Conservation (phyloP, 2,329 filamentous ascomycete genomes). For the Diplodia mutila region DNA sequence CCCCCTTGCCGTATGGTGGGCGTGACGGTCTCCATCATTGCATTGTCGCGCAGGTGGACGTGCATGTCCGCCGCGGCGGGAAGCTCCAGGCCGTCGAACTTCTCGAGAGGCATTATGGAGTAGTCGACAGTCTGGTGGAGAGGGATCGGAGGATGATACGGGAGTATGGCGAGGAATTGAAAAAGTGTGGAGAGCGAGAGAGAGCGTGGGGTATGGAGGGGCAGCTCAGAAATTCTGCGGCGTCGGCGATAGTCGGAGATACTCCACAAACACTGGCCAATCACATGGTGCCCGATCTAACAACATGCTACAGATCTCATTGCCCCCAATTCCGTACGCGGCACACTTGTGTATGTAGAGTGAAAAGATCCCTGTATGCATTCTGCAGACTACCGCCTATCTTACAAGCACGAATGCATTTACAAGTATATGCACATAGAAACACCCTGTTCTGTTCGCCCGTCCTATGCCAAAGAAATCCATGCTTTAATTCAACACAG, state of each 20-base stretch:
- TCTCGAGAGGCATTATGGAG: conserved; percentile 42
- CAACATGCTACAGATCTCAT: not conserved
- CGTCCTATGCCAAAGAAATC: no score
- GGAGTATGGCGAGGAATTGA: not conserved
- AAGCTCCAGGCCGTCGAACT: conserved; percentile 50
- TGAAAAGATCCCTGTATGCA: not conserved
- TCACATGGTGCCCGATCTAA: not conserved
- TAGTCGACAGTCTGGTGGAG: not conserved
- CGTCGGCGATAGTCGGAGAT: conserved; percentile 15
- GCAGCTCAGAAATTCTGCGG: conserved; percentile 14
- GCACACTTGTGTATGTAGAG: not conserved
- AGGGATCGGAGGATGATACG: not conserved
- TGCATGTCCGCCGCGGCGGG: conserved; percentile 56
- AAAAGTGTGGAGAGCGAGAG: conserved; percentile 4
- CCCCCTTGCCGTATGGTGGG: conserved; percentile 56
- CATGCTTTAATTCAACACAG: no score
- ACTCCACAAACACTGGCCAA: conserved; percentile 2
- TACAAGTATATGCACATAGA: not conserved
- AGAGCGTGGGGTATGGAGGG: not conserved
- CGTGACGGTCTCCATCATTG: conserved; percentile 56
- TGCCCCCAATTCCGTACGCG: not conserved
- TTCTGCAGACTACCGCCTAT: not conserved
- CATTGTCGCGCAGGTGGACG: conserved; percentile 57
- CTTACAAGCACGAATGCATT: not conserved
- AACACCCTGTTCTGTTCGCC: not conserved